Base-by-base conservation (phyloP, 1,284 basidiomycete species). In the Trametes versicolor region DNA sequence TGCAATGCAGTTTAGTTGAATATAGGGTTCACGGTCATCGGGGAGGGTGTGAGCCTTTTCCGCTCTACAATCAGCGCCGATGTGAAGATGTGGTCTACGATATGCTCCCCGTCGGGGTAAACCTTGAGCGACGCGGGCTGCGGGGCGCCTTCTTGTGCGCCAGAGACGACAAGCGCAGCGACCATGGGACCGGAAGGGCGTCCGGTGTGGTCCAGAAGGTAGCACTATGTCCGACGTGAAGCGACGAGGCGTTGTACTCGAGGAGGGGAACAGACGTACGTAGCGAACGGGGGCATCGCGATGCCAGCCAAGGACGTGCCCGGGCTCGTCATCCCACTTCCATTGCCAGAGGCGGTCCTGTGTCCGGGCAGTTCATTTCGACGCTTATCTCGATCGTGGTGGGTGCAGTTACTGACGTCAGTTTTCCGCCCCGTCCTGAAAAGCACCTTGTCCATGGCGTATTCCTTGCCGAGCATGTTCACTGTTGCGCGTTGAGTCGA, bases 51-150 rank as follows among this genome's bases (percentile, higher is more conserved):
- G 19, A 75, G 65, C 39, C 74, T 54, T 55, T 74, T 70, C 23
- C 74, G 67, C 60, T 75, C 74, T 43, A 73, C 65, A 13, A 74
- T 67, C 52, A 75, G 64, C 25, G 70, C 71, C 34, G 74, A 74
- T 12, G 74, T 65, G 1, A 75, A 25, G 52, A 75, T 73, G 29
- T 75, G 69, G 61, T 75, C 74, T 21, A 71, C 58, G 21, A 71
- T 53, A 15, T 60, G 57, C 25, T 69, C 69, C 2, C 74, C 74
- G 1, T 70, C 69, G 12, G 74, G 70, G 58, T 60, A 72, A 10
- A 75, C 41, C 56, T 71, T 73, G 34, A 75, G 61, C 17, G 68
- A 49, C 6, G 73, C 61, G 2, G 67, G 61, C 2, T 71, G 69
- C 9, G 70, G 60, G 13, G 58, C 32, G 1, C 65, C 71, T 23